Conservation (phyloP, 305 asterid genomes). For the Plantago coronopus region DNA sequence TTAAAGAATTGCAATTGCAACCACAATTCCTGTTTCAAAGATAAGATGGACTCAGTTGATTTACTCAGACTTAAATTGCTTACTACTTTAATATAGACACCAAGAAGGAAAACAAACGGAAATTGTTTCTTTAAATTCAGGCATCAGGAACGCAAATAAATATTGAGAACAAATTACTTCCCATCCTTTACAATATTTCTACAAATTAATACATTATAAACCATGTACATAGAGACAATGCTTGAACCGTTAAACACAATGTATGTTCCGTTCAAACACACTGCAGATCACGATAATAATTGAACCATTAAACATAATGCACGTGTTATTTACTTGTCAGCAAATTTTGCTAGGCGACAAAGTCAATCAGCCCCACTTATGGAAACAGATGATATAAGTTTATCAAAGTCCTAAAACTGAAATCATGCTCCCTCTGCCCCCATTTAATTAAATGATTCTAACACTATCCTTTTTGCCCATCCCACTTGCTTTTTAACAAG, state of each 20-base stretch:
- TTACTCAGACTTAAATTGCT: conserved; percentile 19
- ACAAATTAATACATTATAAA: too few relatives aligned
- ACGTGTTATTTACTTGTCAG: neutral
- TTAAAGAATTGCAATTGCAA: conserved; percentile 84
- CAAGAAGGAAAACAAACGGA: neutral
- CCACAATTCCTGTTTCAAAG: conserved; percentile 57
- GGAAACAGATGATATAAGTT: too few relatives aligned
- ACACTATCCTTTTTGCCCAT: too few relatives aligned
- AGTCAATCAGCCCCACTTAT: neutral
- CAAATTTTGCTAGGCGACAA: neutral
- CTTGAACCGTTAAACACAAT: neutral
- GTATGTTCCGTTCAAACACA: too few relatives aligned
- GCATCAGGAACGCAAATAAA: conserved; percentile 11
- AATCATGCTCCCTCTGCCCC: too few relatives aligned
- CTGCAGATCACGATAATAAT: too few relatives aligned
- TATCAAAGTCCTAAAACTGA: too few relatives aligned
- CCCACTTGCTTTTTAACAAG: too few relatives aligned
- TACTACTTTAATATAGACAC: conserved; percentile 10
- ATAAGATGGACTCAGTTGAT: conserved; percentile 31
- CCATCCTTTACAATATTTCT: too few relatives aligned
- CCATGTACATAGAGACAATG: too few relatives aligned
- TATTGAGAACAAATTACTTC: neutral
- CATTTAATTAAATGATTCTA: too few relatives aligned
- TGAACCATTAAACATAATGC: neutral
- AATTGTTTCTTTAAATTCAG: conserved; percentile 5